These are phyloP conservation scores for Didymella lethalis DNA, from an alignment of 2,329 filamentous ascomycete species.

Conservation along the genomic window DNA sequence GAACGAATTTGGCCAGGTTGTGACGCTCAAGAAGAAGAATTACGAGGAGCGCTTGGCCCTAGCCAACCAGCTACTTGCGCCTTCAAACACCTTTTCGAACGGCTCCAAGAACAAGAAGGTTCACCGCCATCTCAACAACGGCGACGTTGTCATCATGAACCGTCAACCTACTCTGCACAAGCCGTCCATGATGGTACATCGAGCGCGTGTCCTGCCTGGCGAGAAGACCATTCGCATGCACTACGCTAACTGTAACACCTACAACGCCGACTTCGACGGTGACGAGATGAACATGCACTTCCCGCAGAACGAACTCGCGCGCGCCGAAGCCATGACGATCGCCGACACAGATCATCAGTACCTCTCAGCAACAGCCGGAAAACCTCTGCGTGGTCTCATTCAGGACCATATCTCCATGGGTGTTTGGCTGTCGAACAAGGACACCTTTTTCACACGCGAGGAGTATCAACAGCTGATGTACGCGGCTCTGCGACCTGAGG, in stretches of 20 bases:
- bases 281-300: conserved; percentile 99
- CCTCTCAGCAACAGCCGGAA: conserved; percentile 89
- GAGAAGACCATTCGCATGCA: conserved; percentile 99
- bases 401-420: conserved; percentile 98
- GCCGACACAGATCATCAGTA: conserved; percentile 98
- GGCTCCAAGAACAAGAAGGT: conserved; percentile 93
- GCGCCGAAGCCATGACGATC: conserved; percentile 90
- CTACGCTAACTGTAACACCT: conserved; percentile 99
- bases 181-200: conserved; percentile 98
- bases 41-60: conserved; percentile 86
- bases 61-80: conserved; percentile 90
- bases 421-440: conserved; percentile 86
- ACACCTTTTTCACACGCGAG: conserved; percentile 86
- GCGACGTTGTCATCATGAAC: conserved; percentile 98
- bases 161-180: conserved; percentile 97
- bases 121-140: conserved; percentile 92
- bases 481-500: conserved; percentile 86
- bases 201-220: conserved; percentile 87
- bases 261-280: conserved; percentile 99
- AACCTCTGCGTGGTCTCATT: conserved; percentile 92
- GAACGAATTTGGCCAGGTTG: conserved; percentile 91
- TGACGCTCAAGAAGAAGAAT: conserved; percentile 86
- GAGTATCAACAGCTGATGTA: conserved; percentile 97
- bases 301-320: conserved; percentile 92
- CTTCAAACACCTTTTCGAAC: conserved; percentile 75